Conservation (phyloP, 805 yeast genomes). For the Candida taoyuanica region DNA sequence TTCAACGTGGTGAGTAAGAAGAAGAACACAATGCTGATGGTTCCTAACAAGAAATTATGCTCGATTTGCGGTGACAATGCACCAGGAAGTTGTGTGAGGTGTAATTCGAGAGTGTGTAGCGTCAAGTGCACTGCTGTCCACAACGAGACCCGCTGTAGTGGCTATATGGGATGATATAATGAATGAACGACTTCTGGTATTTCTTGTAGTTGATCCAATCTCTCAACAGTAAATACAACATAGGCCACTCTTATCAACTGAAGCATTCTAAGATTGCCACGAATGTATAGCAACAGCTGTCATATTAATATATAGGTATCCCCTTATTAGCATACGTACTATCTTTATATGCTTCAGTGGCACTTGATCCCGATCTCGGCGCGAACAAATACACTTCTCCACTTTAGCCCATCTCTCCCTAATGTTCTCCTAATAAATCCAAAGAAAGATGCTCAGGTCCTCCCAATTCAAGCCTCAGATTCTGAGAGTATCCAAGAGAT, state of each 20-base stretch:
- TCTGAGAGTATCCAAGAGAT: constrained; percentile 1
- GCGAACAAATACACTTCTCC: constrained; percentile 1
- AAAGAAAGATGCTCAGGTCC: not conserved
- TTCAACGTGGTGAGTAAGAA: constrained; percentile 30
- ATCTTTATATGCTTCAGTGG: too few species aligned
- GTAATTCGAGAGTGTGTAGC: constrained; percentile 39
- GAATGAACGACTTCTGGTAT: not conserved
- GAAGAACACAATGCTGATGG: constrained; percentile 25
- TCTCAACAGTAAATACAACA: too few species aligned
- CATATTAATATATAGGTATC: too few species aligned
- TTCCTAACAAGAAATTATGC: constrained; percentile 37
- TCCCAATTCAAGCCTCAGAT: too few species aligned
- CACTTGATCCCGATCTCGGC: not conserved
- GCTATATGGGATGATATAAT: not conserved
- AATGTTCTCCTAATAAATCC: too few species aligned
- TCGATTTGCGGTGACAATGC: constrained; percentile 43
- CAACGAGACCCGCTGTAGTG: constrained; percentile 39
- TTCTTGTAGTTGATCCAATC: not conserved
- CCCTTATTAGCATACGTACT: too few species aligned
- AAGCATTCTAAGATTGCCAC: too few species aligned
- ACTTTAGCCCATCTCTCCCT: too few species aligned
- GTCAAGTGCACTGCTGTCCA: constrained; percentile 38
- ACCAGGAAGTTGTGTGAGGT: constrained; percentile 37
- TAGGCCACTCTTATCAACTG: too few species aligned
- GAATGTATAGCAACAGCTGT: too few species aligned